Base-by-base conservation (phyloP, 2,329 filamentous ascomycete species). In the Paramyrothecium sp. region DNA sequence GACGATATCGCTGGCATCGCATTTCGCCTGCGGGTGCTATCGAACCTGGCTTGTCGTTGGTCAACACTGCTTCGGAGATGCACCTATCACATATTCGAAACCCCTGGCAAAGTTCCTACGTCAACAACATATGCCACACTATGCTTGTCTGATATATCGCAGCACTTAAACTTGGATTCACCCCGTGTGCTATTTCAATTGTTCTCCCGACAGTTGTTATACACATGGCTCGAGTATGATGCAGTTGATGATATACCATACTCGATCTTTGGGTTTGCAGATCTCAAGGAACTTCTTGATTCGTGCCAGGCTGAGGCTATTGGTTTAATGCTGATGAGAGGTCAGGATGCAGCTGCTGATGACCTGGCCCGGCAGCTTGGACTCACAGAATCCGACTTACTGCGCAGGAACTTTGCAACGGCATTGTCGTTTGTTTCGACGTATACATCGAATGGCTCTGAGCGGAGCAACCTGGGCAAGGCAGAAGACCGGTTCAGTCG, bases 61-160 rank as follows among this genome's bases (percentile, higher is more conserved):
- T 88, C 92, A 58, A 96, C 93, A 1, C 80, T 98, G 20, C 81
- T 97, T 48, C 88, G 93, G 54, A 87, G 90, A 61, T 92, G 92
- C 62, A 90, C 96, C 19, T 99, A 97, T 70, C 90, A 95, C 71
- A 92, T 98, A 21, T 97, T 98, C 65, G 95, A 98, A 71, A 92
- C 89, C 0, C 90, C 93, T 2, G 91, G 90, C 2, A 86, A 87
- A 56, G 85, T 96, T 16, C 74, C 82, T 3, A 74, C 77, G 12
- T 89, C 89, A 7, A 79, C 81, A 20, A 76, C 80, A 20, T 89
- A 97, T 73, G 93, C 94, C 1, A 84, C 83, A 56, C 82, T 82
- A 54, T 96, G 91, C 64, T 79, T 97, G 48, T 70, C 73, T 4
- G 78, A 82, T 13, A 86, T 97, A 33, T 86, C 93, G 3, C 74